Percentiles rank a stretch among this genome's conserved stretches.
phyloP scores from a whole-genome alignment of 2,329 filamentous ascomycete species.

The Cercospora sp. region DNA sequence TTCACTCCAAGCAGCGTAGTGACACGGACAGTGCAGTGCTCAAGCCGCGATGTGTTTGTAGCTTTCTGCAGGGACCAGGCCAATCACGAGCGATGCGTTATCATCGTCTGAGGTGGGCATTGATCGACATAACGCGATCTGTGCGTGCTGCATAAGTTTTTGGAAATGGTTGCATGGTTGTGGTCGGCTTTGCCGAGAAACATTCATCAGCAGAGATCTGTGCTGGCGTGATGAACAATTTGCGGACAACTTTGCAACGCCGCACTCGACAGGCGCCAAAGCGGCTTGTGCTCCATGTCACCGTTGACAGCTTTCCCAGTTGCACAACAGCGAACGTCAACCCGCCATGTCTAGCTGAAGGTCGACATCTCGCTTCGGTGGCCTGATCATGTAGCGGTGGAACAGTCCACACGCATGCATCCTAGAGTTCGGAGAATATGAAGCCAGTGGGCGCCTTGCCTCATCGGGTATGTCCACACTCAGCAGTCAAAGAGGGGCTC shows the following conservation, averaged over 20 bases:
- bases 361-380: background rate
- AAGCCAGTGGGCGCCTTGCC: background rate
- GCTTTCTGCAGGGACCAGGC: conserved; percentile 6
- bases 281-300: background rate
- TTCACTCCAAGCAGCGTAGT: conserved; percentile 1
- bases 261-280: background rate
- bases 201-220: background rate
- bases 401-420: background rate
- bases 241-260: background rate
- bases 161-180: background rate
- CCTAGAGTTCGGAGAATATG: background rate
- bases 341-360: background rate
- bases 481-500: background rate
- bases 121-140: background rate
- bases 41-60: background rate
- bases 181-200: background rate
- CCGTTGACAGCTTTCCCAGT: background rate
- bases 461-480: background rate
- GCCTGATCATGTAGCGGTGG: conserved; percentile 1
- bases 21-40: conserved; percentile 5
- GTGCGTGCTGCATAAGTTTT: conserved; percentile 1
- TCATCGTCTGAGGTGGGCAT: background rate
- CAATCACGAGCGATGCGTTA: conserved; percentile 4
- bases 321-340: background rate
- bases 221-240: background rate